Evolutionary conservation across 1,284 basidiomycete genomes (phyloP), one percentile per base, ranked within the genome.

Genomic region (Sporisorium scitamineum): DNA sequence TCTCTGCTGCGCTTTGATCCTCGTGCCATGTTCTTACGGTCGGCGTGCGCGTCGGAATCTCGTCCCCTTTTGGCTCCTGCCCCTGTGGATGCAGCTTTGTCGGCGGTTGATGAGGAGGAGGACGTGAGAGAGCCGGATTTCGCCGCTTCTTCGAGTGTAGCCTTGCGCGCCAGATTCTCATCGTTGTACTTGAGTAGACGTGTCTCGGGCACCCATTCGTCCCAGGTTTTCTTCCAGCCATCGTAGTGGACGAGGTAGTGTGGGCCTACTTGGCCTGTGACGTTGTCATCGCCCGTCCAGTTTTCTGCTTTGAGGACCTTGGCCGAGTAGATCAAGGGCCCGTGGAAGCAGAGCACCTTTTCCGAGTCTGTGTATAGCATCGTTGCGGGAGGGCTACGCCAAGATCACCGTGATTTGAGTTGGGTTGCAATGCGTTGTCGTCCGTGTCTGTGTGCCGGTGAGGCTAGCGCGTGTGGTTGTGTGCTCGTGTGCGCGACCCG

Each of bases 211-310:
- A 98, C 96, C 94, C 94, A 98, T 88, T 99, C 96, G 87, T 98
- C 96, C 96, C 96, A 98, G 91, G 93, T 95, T 86, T 95, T 93
- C 86, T 98, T 99, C 97, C 97, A 99, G 5, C 97, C 97, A 85
- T 97, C 95, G 89, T 99, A 99, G 86, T 99, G 97, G 26, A 99
- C 95, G 74, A 93, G 92, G 86, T 94, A 99, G 81, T 97, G 93
- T 6, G 91, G 90, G 1, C 94, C 94, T 1, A 90, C 86, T 6
- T 88, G 86, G 3, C 92, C 92, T 0, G 61, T 61, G 45, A 90
- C 88, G 8, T 92, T 90, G 59, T 90, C 91, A 4, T 88, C 87
- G 79, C 92, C 91, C 62, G 92, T 90, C 88, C 91, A 92, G 54
- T 88, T 90, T 81, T 93, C 91, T 1, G 90, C 88, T 84, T 95